Base-by-base conservation (phyloP, 2,329 filamentous ascomycete species). In the Cladosporium phlei region DNA sequence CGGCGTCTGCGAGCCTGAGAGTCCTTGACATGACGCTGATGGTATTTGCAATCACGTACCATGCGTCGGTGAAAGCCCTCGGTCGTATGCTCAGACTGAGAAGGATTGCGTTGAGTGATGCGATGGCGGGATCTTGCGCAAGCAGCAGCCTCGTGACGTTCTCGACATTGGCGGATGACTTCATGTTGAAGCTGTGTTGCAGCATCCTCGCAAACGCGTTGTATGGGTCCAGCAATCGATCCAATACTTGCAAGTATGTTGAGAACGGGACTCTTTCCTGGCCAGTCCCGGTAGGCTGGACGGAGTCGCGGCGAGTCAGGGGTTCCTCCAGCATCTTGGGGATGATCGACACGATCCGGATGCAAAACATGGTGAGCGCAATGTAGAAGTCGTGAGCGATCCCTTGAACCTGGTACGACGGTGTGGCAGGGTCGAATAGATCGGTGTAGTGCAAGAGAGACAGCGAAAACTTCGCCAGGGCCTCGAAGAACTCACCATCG, bases 361-460 rank as follows among this genome's bases (percentile, higher is more conserved):
- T 19, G 35, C 52, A 46, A 20, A 60, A 43, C 21, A 49, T 37
- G n/a, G 45, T 35, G 17, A 53, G 37, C 5, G 42, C 49, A n/a
- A 30, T 38, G n/a, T 52, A 46, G 38, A 57, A 53, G 4, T 24
- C 20, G 6, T n/a, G 6, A 10, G 47, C 47, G 17, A 25, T 27
- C 3, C 37, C 5, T 46, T 27, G 30, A 46, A 38, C 37, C 19
- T 20, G 38, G 28, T 14, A n/a, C 4, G 24, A 11, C 8, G 16
- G 38, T 11, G 21, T 30, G 20, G 24, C 16, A 14, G 10, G 17
- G 7, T 46, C 33, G 22, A 52, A 35, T 2, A 42, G 27, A 37
- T 53, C 45, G n/a, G 21, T 27, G 24, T 30, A 45, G 21, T 47
- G 34, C 40, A 68, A 63, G 28, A 63, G 50, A n/a, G 55, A 50